A percentile compares a stretch with the other conserved stretches of the same genome.
These are phyloP conservation scores for Hemisphaericaspora subhashii DNA, from an alignment of 1,139 yeast species.

Conservation along the genomic window DNA sequence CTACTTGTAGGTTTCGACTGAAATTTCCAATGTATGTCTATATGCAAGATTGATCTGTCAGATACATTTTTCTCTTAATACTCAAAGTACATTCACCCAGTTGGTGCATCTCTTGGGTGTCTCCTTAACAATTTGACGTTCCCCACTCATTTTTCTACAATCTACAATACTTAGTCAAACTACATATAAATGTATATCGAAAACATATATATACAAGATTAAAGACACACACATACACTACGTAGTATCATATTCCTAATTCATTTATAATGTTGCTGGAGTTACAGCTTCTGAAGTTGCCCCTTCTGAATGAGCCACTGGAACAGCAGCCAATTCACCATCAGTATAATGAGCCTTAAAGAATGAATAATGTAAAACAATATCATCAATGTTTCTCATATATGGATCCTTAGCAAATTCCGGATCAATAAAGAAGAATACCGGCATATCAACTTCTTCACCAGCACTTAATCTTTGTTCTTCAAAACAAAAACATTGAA, in stretches of 20 bases:
- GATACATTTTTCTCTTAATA: too few relatives aligned
- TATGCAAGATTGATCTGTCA: too few relatives aligned
- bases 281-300: neutral
- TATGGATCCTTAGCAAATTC: constrained; percentile 94
- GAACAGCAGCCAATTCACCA: constrained; percentile 47
- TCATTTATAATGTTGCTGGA: constrained; percentile 1
- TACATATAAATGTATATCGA: too few relatives aligned
- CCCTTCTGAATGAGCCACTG: constrained; percentile 28
- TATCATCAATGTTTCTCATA: constrained; percentile 87
- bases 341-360: constrained; percentile 64
- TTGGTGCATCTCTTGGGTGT: too few relatives aligned
- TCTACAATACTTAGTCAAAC: too few relatives aligned
- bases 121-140: too few relatives aligned
- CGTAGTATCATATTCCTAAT: neutral
- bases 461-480: constrained; percentile 93
- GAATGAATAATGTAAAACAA: constrained; percentile 89
- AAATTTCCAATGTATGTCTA: too few relatives aligned
- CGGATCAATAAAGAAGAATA: constrained; percentile 96
- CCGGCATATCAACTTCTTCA: constrained; percentile 99
- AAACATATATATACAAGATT: neutral
- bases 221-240: neutral
- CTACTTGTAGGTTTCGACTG: too few relatives aligned
- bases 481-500: constrained; percentile 97
- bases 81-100: too few relatives aligned
- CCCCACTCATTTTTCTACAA: too few relatives aligned